Conservation (phyloP, 2,329 filamentous ascomycete species). For the Neonectria faginata region DNA sequence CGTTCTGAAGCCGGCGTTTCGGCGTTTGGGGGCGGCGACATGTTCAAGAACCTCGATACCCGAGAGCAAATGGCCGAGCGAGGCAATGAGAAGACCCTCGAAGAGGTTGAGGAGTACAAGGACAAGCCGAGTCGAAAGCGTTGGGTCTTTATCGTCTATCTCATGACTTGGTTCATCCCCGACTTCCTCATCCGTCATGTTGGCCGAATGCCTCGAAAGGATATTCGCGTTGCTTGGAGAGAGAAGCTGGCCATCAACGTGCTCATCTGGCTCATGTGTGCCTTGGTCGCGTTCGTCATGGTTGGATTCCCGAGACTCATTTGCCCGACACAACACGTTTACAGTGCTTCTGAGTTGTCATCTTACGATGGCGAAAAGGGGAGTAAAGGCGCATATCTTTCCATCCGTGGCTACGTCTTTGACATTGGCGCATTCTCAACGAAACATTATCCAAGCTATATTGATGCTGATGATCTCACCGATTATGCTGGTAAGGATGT, state of each 20-base stretch:
- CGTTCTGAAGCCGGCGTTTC: conserved; percentile 93
- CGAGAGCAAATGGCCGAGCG: conserved; percentile 95
- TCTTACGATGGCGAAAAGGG: conserved; percentile 78
- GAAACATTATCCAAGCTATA: conserved; percentile 75
- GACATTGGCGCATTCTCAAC: conserved; percentile 80
- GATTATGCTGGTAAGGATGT: conserved; percentile 90
- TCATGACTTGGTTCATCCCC: conserved; percentile 88
- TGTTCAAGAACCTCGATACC: conserved; percentile 98
- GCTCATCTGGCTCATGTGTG: conserved; percentile 91
- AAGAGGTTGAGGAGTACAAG: conserved; percentile 87
- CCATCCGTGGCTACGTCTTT: conserved; percentile 91
- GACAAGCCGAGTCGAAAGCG: conserved; percentile 85
- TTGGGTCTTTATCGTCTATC: conserved; percentile 87
- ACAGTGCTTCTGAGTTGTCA: conserved; percentile 80
- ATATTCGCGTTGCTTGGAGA: conserved; percentile 92
- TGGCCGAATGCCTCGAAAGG: conserved; percentile 90
- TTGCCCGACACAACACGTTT: conserved; percentile 92
- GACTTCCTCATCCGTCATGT: conserved; percentile 82
- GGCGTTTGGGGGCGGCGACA: conserved; percentile 91
- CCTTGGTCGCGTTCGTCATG: conserved; percentile 86
- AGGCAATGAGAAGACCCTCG: conserved; percentile 88
- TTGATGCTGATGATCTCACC: conserved; percentile 69
- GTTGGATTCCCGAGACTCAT: conserved; percentile 87
- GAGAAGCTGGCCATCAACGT: conserved; percentile 99
- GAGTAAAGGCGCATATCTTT: conserved; percentile 71